A percentile compares a stretch with the other conserved stretches of the same genome.
These are phyloP conservation scores for Hericium coralloides DNA, from an alignment of 768 basidiomycete species.

Conservation along the genomic window DNA sequence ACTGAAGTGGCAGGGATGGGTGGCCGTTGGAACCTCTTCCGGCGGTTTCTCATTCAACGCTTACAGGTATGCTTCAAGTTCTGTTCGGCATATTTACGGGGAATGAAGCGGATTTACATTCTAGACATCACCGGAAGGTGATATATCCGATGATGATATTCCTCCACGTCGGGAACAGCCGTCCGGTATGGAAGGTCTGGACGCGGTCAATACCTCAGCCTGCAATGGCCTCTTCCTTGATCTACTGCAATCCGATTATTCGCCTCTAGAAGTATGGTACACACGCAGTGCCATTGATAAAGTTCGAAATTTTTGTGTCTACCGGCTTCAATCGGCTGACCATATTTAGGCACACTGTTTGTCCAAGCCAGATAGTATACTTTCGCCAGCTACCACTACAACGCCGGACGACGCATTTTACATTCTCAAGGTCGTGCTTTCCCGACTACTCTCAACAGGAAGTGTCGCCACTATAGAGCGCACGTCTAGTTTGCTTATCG, in stretches of 20 bases:
- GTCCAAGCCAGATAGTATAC: constrained; percentile 62
- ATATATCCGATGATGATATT: background rate
- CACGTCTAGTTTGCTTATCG: constrained; percentile 54
- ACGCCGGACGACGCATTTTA: constrained; percentile 95
- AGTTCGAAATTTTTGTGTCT: constrained; percentile 30
- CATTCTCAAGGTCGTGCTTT: constrained; percentile 78
- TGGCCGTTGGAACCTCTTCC: constrained; percentile 86
- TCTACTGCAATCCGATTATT: constrained; percentile 66
- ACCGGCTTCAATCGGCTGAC: background rate
- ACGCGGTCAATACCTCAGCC: constrained; percentile 36
- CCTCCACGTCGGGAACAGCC: background rate
- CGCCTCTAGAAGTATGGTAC: constrained; percentile 91
- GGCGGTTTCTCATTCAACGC: constrained; percentile 74
- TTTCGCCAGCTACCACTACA: constrained; percentile 57
- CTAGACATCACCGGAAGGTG: background rate
- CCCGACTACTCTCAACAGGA: constrained; percentile 72
- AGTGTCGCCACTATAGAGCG: constrained; percentile 48
- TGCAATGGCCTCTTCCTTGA: constrained; percentile 56
- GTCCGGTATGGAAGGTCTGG: constrained; percentile 9
- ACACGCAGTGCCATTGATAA: constrained; percentile 80
- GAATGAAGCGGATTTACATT: no score
- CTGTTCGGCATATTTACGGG: background rate
- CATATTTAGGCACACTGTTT: constrained; percentile 72
- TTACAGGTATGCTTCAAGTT: constrained; percentile 39
- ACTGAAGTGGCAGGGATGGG: constrained; percentile 86